These are phyloP conservation scores for Amaranthus cruentus DNA, from an alignment of 148 eudicot genomes.

Conservation along the genomic window DNA sequence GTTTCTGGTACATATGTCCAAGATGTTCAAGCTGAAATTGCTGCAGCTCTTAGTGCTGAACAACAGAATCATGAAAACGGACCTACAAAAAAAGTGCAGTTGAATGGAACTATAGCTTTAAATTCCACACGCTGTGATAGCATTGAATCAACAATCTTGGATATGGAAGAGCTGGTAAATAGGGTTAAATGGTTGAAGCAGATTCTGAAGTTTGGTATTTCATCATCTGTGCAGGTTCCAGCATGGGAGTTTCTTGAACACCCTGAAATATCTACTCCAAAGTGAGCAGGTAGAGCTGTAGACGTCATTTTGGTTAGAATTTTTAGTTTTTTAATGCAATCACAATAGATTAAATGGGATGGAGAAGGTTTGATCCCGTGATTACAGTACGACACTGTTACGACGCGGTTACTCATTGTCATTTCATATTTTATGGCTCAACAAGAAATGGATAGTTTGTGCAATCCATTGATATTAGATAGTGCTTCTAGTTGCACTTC, in stretches of 20 bases:
- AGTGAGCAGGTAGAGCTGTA: constrained; percentile 21
- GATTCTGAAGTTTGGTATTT: constrained; percentile 38
- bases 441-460: background rate
- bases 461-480: background rate
- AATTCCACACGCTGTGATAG: constrained; percentile 43
- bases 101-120: constrained; percentile 27
- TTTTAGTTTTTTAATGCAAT: background rate
- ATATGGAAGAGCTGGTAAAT: constrained; percentile 62
- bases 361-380: too few relatives aligned
- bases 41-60: constrained; percentile 15
- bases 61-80: constrained; percentile 26
- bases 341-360: too few relatives aligned
- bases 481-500: too few relatives aligned
- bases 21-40: constrained; percentile 32
- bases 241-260: constrained; percentile 55
- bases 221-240: constrained; percentile 28
- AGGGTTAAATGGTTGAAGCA: constrained; percentile 56
- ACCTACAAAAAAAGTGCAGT: constrained; percentile 26
- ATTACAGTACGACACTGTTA: too few relatives aligned
- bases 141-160: constrained; percentile 47
- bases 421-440: background rate
- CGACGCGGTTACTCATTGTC: background rate
- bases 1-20: constrained; percentile 32
- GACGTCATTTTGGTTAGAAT: constrained; percentile 18
- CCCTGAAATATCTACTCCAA: constrained; percentile 30